These are phyloP conservation scores for Penicillium simplicissimum DNA, from an alignment of 495 filamentous ascomycete genomes.

Conservation along the genomic window DNA sequence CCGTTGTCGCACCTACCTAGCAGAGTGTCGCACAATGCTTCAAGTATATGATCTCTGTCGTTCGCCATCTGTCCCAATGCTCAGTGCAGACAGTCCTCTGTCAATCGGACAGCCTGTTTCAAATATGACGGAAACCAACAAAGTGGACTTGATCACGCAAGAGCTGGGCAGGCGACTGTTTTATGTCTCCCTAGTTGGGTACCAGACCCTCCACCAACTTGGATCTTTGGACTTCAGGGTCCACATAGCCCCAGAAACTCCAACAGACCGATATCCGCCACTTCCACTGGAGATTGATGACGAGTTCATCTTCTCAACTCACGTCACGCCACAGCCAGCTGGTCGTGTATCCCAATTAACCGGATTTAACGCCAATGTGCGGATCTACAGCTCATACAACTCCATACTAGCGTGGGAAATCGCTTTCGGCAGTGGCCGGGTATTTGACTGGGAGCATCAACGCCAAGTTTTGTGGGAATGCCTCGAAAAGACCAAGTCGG, in stretches of 20 bases:
- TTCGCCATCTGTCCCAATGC: slow-evolving; percentile 21
- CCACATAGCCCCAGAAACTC: slow-evolving; percentile 68
- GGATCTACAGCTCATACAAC: slow-evolving; percentile 71
- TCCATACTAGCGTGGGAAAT: slow-evolving; percentile 67
- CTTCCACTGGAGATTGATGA: slow-evolving; percentile 79
- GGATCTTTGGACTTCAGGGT: slow-evolving; percentile 64
- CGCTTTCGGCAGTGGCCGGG: slow-evolving; percentile 66
- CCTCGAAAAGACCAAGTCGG: slow-evolving; percentile 58
- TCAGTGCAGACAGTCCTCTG: slow-evolving; percentile 28
- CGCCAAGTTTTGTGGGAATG: slow-evolving; percentile 61
- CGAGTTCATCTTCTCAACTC: slow-evolving; percentile 64
- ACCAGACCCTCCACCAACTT: slow-evolving; percentile 65
- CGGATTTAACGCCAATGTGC: slow-evolving; percentile 76
- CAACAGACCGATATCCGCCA: slow-evolving; percentile 75
- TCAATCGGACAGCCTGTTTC: slow-evolving; percentile 23
- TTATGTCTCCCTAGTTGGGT: slow-evolving; percentile 70
- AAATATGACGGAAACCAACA: slow-evolving; percentile 24
- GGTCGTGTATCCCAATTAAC: slow-evolving; percentile 61
- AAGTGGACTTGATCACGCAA: slow-evolving; percentile 67
- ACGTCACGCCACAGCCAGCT: slow-evolving; percentile 63
- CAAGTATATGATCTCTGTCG: slow-evolving; percentile 65
- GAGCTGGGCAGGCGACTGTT: slow-evolving; percentile 79
- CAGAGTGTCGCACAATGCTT: slow-evolving; percentile 71
- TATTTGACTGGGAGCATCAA: slow-evolving; percentile 74
- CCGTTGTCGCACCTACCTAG: slow-evolving; percentile 66